Evolutionary conservation across 2,329 filamentous ascomycete species (phyloP).

Genomic region (Helminthosporium solani): DNA sequence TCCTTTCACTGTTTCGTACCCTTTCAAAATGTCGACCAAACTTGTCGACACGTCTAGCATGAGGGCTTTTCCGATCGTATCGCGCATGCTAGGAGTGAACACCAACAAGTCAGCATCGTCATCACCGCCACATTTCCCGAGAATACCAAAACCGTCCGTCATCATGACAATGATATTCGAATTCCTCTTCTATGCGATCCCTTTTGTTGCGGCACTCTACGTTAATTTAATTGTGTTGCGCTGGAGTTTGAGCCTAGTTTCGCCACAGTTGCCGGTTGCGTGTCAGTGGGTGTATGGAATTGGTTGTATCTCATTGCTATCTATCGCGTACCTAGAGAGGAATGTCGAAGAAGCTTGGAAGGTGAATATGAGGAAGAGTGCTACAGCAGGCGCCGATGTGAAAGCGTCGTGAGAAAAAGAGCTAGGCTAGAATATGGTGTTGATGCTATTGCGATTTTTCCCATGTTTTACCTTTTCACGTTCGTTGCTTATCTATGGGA

Average conservation of each 20-base stretch:
- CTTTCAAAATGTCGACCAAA: not conserved
- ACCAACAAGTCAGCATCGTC: not conserved
- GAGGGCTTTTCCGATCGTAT: not conserved
- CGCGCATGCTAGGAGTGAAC: not conserved
- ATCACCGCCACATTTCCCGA: not conserved
- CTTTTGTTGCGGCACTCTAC: not conserved
- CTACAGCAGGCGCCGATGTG: not conserved
- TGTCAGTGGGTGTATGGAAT: not conserved
- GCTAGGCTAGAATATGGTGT: not conserved
- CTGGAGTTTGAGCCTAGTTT: not conserved
- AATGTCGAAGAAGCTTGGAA: slow-evolving; percentile 1
- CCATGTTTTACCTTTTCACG: not conserved
- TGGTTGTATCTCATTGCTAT: not conserved
- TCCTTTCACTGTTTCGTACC: not conserved
- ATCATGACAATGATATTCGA: not conserved
- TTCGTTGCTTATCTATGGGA: not conserved
- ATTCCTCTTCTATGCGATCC: not conserved
- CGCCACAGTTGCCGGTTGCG: slow-evolving; percentile 1
- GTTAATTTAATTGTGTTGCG: not conserved
- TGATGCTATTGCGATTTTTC: not conserved
- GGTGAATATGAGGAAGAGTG: not conserved
- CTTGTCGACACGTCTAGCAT: not conserved
- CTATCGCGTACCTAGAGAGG: slow-evolving; percentile 2
- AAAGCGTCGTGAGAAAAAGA: not conserved
- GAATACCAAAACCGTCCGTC: not conserved